Evolutionary conservation across 2,329 filamentous ascomycete species (phyloP), one percentile per base, ranked within the genome.

Genomic region (Claviceps purpurea): DNA sequence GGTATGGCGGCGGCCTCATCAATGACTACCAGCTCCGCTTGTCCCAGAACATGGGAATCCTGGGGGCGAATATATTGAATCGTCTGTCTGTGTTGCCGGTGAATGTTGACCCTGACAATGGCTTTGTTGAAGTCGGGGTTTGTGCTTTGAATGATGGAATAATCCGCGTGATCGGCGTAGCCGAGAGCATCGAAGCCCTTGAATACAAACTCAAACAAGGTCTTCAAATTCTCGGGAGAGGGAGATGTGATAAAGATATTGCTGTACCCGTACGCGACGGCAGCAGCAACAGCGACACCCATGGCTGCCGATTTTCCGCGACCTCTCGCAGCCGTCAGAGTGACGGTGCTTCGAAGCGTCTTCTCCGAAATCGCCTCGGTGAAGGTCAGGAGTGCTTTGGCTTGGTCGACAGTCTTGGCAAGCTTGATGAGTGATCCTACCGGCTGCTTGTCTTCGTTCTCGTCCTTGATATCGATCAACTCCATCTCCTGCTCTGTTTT

Each of bases 101-200:
- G 89, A 48, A 98, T 83, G 69, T 98, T 97, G 58, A 98, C 93
- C 50, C 93, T 79, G 20, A 98, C 93, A 63, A 98, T 95, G 3
- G 93, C 93, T 73, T 98, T 98, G 76, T 97, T 96, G 74, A 97
- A 96, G 59, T 96, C 91, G 0, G 93, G 91, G 67, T 98, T 96
- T 3, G 91, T 97, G 1, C 90, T 96, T 64, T 98, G 93, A 53
- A 97, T 89, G 59, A 98, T 97, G 51, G 89, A 94, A 70, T 98
- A 98, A 65, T 98, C 93, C 60, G 89, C 82, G 64, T 98, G 93
- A 61, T 98, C 93, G 57, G 89, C 81, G 63, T 98, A 98, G 37
- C 85, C 87, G 30, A 98, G 76, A 11, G 90, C 87, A 65, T 98
- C 93, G 61, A 98, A 98, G 0, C 90, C 93, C 68, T 96, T 97